phyloP scores from a whole-genome alignment of 139 green algal genomes.

The Dunaliella primolecta region DNA sequence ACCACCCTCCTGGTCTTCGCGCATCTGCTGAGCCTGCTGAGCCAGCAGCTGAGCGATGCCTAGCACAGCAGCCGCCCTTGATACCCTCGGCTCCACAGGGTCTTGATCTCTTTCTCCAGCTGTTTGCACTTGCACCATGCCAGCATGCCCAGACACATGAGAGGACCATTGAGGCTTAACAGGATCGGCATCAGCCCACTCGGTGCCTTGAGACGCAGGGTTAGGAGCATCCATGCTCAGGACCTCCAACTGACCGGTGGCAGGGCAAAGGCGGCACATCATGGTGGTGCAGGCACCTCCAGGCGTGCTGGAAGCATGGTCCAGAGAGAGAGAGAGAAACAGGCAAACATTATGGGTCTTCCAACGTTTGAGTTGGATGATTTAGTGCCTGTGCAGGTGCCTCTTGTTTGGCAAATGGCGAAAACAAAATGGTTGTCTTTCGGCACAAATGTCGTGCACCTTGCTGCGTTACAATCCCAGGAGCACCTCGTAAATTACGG shows the following conservation, averaged over 20 bases:
- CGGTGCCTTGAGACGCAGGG: neutral
- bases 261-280: constrained; percentile 19
- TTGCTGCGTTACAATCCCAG: no score
- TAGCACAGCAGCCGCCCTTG: neutral
- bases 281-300: neutral
- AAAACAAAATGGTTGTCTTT: no score
- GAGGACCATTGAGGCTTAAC: neutral
- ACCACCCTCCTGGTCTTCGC: neutral
- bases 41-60: neutral
- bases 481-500: no score
- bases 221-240: neutral
- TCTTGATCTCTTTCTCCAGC: neutral
- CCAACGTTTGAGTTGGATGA: no score
- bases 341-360: no score
- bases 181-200: neutral
- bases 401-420: no score
- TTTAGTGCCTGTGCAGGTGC: no score
- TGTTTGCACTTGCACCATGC: no score
- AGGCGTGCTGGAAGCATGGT: no score
- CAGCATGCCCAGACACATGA: neutral
- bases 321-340: no score
- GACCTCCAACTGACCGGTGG: constrained; percentile 22
- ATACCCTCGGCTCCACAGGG: neutral
- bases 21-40: neutral
- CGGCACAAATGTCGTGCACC: no score